Evolutionary conservation across 169 alveolate genomes (phyloP).

Genomic region (Plasmodium vivax): DNA sequence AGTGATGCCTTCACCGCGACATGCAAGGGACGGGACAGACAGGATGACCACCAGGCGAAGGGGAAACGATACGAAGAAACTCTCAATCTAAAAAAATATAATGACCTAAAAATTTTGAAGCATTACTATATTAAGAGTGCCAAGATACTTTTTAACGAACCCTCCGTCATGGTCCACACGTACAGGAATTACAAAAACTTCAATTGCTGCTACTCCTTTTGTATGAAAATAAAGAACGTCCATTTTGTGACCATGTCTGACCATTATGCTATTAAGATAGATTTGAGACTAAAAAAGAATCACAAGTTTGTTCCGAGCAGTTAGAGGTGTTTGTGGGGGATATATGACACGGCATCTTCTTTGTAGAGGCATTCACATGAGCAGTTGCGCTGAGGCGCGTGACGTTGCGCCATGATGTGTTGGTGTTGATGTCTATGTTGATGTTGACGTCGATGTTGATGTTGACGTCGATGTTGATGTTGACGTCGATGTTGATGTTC

Average conservation of each 20-base stretch:
- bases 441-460: not conserved
- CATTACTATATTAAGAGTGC: slow-evolving; percentile 84
- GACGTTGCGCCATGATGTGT: not conserved
- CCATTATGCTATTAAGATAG: slow-evolving; percentile 89
- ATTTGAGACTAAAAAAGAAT: slow-evolving; percentile 79
- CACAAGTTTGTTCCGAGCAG: not conserved
- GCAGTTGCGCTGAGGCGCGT: not conserved
- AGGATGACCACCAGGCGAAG: not conserved
- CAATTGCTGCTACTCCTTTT: slow-evolving; percentile 73
- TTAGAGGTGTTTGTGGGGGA: not conserved
- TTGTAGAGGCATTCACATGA: not conserved
- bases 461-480: not conserved
- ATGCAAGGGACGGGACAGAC: not conserved
- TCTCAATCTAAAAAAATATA: not conserved
- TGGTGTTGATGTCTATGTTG: not conserved
- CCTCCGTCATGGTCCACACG: slow-evolving; percentile 85
- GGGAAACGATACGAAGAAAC: not conserved
- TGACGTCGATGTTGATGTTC: not conserved
- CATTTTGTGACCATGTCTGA: slow-evolving; percentile 91
- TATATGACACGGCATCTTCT: not conserved
- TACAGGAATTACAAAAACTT: slow-evolving; percentile 27
- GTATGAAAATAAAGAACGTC: slow-evolving; percentile 79
- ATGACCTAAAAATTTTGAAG: slow-evolving; percentile 80
- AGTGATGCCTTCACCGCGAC: not conserved
- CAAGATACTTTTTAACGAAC: slow-evolving; percentile 88